Evolutionary conservation across 768 basidiomycete species (phyloP).

Genomic region (Mycena sanguinolenta): DNA sequence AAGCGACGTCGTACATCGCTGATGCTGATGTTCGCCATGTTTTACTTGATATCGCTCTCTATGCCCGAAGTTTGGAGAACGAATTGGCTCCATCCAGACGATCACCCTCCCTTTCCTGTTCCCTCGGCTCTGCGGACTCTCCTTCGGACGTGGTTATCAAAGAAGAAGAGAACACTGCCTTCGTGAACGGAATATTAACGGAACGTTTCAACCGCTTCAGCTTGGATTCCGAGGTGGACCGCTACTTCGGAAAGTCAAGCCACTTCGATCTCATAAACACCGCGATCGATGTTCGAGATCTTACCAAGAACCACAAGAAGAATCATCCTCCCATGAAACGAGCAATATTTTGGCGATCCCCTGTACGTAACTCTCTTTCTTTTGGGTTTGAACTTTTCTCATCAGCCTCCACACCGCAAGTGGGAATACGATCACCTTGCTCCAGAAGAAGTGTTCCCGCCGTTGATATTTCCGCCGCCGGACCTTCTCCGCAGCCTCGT

Average conservation of each 20-base stretch:
- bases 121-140: not conserved
- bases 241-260: constrained; percentile 50
- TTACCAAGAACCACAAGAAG: constrained; percentile 31
- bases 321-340: constrained; percentile 23
- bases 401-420: constrained; percentile 17
- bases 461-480: constrained; percentile 50
- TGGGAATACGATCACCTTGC: constrained; percentile 33
- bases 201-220: constrained; percentile 36
- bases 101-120: constrained; percentile 3
- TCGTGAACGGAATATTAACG: constrained; percentile 24
- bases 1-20: constrained; percentile 30
- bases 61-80: constrained; percentile 31
- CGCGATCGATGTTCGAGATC: constrained; percentile 57
- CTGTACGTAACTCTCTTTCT: constrained; percentile 25
- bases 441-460: constrained; percentile 24
- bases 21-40: constrained; percentile 27
- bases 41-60: constrained; percentile 32
- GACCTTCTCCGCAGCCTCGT: constrained; percentile 59
- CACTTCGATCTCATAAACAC: constrained; percentile 45
- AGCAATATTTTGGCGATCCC: constrained; percentile 40
- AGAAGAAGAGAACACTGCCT: constrained; percentile 18
- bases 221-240: constrained; percentile 28
- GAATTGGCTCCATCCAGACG: not conserved
- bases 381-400: not conserved
- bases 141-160: constrained; percentile 1